Base-by-base conservation (phyloP, 2,329 filamentous ascomycete genomes). In the Bipolaris cookei region DNA sequence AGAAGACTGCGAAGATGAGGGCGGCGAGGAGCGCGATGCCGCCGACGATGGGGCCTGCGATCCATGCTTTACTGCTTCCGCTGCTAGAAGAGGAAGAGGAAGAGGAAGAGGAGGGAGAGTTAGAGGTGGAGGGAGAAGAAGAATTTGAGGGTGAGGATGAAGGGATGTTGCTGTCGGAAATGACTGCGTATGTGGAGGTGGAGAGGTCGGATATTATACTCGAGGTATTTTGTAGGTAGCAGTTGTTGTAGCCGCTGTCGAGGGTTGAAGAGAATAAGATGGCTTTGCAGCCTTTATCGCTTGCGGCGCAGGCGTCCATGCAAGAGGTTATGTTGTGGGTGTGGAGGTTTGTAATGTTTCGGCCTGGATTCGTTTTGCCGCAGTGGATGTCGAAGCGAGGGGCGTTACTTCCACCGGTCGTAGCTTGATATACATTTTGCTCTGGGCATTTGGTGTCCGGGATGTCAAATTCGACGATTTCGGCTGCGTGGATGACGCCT, bases 221-320 rank as follows among this genome's bases (percentile, higher is more conserved):
- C 3, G 69, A 69, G 0, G 69, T 71, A 54, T 74, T 75, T 42
- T 75, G 70, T 0, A 75, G 60, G 28, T 73, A 72, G 63, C 71
- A 74, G 54, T 75, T 75, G 7, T 68, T 52, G 55, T 62, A 75
- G 0, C 72, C 72, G 38, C 56, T 54, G 1, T 49, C 21, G 5
- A 75, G 60, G 0, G 39, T 61, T 0, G 68, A 67, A 42, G 71
- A 69, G 51, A 72, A 75, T 1, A 71, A 44, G 0, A 72, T 47
- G 16, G 68, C 71, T 1, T 69, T 58, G 43, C 72, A 75, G 2
- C 54, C 61, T 1, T 68, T 46, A 13, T 68, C 53, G 38, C 50
- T 64, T 13, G 38, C 51, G 0, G 71, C 68, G 47, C 72, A 75
- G 1, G 65, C 60, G 20, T 75, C 67, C 62, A 75, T 70, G 46